A percentile compares a stretch with the other conserved stretches of the same genome.
Conservation (phyloP, 192 early-diverging fungal species). For the Endogone sp. region DNA sequence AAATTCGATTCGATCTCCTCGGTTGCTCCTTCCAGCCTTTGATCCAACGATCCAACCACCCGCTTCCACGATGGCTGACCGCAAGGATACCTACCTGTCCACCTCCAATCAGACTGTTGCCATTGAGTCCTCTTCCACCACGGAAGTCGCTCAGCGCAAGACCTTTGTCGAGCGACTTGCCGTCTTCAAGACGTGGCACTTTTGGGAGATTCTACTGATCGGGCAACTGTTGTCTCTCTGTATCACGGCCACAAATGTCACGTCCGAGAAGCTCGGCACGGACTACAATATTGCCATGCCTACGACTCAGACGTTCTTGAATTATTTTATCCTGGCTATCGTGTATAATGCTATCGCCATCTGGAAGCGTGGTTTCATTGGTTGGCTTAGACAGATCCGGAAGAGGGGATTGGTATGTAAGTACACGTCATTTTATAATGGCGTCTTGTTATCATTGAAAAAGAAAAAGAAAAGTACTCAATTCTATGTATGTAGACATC, state of each 20-base stretch:
- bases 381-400: slow-evolving; percentile 40
- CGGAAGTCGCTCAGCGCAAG: not conserved
- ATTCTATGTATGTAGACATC: slow-evolving; percentile 30
- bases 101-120: no score
- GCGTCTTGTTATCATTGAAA: not conserved
- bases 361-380: slow-evolving; percentile 43
- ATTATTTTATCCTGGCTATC: slow-evolving; percentile 65
- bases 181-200: slow-evolving; percentile 21
- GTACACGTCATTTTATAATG: slow-evolving; percentile 13
- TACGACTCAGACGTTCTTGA: slow-evolving; percentile 69
- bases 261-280: slow-evolving; percentile 56
- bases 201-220: slow-evolving; percentile 24
- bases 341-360: slow-evolving; percentile 48
- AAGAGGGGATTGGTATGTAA: slow-evolving; percentile 41
- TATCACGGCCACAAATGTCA: slow-evolving; percentile 69
- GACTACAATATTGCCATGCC: slow-evolving; percentile 52
- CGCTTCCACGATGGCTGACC: no score
- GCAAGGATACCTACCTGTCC: no score
- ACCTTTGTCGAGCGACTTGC: slow-evolving; percentile 17
- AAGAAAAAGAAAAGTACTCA: not conserved
- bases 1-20: no score
- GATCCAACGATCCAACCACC: no score
- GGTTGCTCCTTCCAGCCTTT: no score
- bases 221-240: slow-evolving; percentile 65
- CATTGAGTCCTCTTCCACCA: no score